Evolutionary conservation across 2,329 filamentous ascomycete genomes (phyloP), one percentile per base, ranked within the genome.

Genomic region (Fusarium tricinctum): DNA sequence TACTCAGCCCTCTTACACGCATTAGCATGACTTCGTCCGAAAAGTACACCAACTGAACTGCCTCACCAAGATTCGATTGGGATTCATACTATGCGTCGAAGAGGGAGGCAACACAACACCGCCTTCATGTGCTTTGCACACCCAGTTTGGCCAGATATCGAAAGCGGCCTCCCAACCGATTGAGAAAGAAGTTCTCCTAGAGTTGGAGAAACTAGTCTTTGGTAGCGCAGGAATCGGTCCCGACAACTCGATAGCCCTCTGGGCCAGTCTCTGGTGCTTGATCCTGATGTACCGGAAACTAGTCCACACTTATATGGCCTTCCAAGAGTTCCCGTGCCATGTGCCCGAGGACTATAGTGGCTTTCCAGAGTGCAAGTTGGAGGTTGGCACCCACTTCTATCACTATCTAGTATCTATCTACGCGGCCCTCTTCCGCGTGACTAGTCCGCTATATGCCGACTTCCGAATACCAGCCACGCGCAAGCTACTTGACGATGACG

Each of bases 221-320:
- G 73, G 73, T 3, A 52, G 52, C 14, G 39, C 63, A 22, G 72
- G 70, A 13, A 74, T 73, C 30, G 70, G 73, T 2, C 63, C 70
- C 13, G 63, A 58, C 20, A 75, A 74, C 35, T 65, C 61, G 33
- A 70, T 75, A 23, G 73, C 73, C 15, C 65, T 75, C 8, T 75
- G 72, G 73, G 72, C 73, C 9, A 73, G 70, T 49, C 49, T 75
- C 17, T 74, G 73, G 73, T 75, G 70, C 39, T 59, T 74, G 49
- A 74, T 75, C 14, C 62, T 75, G 32, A 74, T 74, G 70, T 75
- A 75, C 49, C 70, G 73, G 42, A 75, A 75, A 58, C 61, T 75
- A 28, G 70, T 75, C 46, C 70, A 68, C 38, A 70, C 73, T 7
- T 75, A 75, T 22, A 72, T 75, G 49, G 73, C 73, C 17, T 75